phyloP scores from a whole-genome alignment of 768 basidiomycete genomes.

The Neoboletus subvelutipes region DNA sequence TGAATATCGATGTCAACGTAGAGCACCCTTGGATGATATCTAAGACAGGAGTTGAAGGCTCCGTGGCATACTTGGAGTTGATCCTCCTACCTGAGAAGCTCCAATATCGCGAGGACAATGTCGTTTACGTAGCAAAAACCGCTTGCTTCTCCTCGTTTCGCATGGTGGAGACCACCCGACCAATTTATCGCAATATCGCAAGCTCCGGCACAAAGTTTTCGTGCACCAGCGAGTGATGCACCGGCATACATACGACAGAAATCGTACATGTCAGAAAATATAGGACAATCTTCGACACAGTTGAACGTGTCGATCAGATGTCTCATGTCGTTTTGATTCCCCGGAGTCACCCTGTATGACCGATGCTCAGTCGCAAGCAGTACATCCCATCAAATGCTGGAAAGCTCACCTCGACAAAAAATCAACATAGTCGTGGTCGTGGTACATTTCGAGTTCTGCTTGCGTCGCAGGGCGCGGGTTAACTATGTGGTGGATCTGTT shows the following conservation, averaged over 20 bases:
- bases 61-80: background rate
- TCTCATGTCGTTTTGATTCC: slow-evolving; percentile 65
- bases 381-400: background rate
- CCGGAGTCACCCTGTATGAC: slow-evolving; percentile 53
- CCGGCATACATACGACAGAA: slow-evolving; percentile 96
- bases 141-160: slow-evolving; percentile 96
- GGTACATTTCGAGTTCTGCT: slow-evolving; percentile 86
- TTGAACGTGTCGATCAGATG: slow-evolving; percentile 84
- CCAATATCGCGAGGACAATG: slow-evolving; percentile 91
- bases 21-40: slow-evolving; percentile 89
- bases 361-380: background rate
- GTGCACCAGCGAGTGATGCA: slow-evolving; percentile 84
- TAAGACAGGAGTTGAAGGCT: slow-evolving; percentile 31
- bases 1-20: slow-evolving; percentile 99
- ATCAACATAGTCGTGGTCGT: slow-evolving; percentile 94
- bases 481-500: slow-evolving; percentile 90
- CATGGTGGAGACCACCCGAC: slow-evolving; percentile 98
- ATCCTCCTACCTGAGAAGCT: slow-evolving; percentile 70
- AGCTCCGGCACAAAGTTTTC: slow-evolving; percentile 78
- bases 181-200: slow-evolving; percentile 99
- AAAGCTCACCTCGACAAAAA: slow-evolving; percentile 80
- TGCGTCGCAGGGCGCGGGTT: slow-evolving; percentile 86
- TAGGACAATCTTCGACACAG: slow-evolving; percentile 95
- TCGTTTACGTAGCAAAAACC: slow-evolving; percentile 99
- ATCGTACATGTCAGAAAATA: slow-evolving; percentile 92